A percentile compares a stretch with the other conserved stretches of the same genome.
Conservation (phyloP, 345 rosid genomes). For the Kandelia obovata region DNA sequence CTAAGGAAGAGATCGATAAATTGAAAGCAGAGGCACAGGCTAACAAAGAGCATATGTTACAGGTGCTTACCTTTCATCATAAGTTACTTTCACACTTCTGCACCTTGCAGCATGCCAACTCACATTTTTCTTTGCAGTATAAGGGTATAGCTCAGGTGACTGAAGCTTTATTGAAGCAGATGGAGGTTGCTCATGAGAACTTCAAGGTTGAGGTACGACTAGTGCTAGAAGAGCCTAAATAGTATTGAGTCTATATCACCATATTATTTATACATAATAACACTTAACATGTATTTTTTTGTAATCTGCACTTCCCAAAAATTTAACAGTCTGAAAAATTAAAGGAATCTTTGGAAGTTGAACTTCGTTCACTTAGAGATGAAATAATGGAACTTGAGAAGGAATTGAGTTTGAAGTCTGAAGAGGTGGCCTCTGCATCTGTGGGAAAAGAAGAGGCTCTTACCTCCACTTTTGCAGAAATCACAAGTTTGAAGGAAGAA, state of each 20-base stretch:
- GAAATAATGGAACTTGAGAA: conserved; percentile 69
- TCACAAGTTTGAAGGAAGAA: conserved; percentile 68
- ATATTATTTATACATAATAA: not conserved
- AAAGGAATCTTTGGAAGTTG: conserved; percentile 66
- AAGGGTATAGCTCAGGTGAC: conserved; percentile 91
- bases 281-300: not conserved
- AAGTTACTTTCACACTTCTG: conserved; percentile 6
- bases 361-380: conserved; percentile 60
- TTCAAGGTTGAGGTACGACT: conserved; percentile 67
- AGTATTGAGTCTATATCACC: not conserved
- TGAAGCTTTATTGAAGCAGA: conserved; percentile 87
- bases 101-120: not conserved
- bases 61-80: conserved; percentile 44
- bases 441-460: conserved; percentile 69
- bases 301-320: not conserved
- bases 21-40: conserved; percentile 73
- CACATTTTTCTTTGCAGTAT: conserved; percentile 51
- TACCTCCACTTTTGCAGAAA: conserved; percentile 59
- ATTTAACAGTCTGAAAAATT: conserved; percentile 59
- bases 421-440: conserved; percentile 59
- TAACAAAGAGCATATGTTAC: conserved; percentile 87
- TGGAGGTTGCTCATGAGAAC: conserved; percentile 80
- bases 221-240: conserved; percentile 5
- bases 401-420: conserved; percentile 62
- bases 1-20: conserved; percentile 66